phyloP scores from a whole-genome alignment of 2,329 filamentous ascomycete genomes.

The Aureobasidium sp. region DNA sequence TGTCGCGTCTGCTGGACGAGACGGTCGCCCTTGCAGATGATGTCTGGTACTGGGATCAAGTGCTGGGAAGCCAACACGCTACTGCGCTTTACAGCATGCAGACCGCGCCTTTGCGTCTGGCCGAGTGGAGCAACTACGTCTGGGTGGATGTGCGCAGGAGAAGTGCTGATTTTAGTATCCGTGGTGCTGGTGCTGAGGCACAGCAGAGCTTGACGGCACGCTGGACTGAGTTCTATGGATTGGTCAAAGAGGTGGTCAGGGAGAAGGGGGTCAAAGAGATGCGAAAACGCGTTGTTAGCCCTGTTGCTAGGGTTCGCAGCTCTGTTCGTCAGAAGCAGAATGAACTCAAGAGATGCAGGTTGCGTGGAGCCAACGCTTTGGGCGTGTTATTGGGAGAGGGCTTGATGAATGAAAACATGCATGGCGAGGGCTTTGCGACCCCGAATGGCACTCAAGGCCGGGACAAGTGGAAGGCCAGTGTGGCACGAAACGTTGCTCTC shows the following conservation, averaged over 20 bases:
- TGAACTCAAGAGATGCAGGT: conserved; percentile 60
- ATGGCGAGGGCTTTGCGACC: conserved; percentile 24
- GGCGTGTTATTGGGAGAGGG: conserved; percentile 84
- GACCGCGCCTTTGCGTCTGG: conserved; percentile 68
- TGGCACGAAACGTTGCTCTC: conserved; percentile 71
- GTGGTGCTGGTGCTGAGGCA: conserved; percentile 21
- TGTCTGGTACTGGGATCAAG: conserved; percentile 92
- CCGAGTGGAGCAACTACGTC: conserved; percentile 61
- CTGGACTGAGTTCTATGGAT: conserved; percentile 57
- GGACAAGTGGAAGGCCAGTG: conserved; percentile 60
- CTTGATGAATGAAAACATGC: conserved; percentile 46
- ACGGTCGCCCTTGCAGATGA: conserved; percentile 78
- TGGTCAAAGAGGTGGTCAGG: conserved; percentile 66
- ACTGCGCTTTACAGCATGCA: conserved; percentile 80
- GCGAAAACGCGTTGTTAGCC: conserved; percentile 64
- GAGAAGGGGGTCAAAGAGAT: conserved; percentile 65
- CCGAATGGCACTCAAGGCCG: conserved; percentile 19
- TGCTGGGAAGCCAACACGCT: conserved; percentile 68
- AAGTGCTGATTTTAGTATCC: conserved; percentile 18
- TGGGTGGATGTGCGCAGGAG: conserved; percentile 51
- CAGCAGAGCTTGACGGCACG: conserved; percentile 21
- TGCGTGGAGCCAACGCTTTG: conserved; percentile 76
- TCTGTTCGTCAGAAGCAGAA: conserved; percentile 69
- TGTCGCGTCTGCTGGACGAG: conserved; percentile 70
- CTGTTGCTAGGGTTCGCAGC: conserved; percentile 64